Evolutionary conservation across 139 green algal species (phyloP), one percentile per base, ranked within the genome.

Genomic region (Tetradesmus obliquus): DNA sequence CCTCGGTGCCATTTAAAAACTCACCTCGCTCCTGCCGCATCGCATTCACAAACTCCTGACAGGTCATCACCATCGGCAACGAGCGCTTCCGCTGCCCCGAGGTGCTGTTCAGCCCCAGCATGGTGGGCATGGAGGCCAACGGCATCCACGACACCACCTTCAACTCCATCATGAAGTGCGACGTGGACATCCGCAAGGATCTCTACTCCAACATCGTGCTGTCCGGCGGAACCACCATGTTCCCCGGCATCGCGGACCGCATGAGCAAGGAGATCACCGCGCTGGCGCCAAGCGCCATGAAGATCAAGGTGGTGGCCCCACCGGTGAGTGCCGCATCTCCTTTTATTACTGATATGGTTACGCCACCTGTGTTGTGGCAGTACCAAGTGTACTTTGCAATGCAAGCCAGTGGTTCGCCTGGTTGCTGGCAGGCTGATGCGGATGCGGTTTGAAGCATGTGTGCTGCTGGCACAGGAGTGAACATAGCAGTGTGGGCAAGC

Each of bases 131-230:
- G 95, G 98, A 99, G 91, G 92, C 94, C 15, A 94, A 95, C 53
- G 98, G 98, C 90, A 98, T 99, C 93, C 97, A 99, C 93, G 97
- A 99, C 93, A 99, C 97, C 86, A 98, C 97, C 81, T 99, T 99
- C 96, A 99, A 99, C 94, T 99, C 97, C 82, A 99, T 99, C 96
- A 99, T 99, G 97, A 99, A 99, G 95, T 99, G 98, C 93, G 98
- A 99, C 79, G 97, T 99, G 2, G 98, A 99, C 92, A 99, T 99
- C 94, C 94, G 98, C 62, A 99, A 99, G 95, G 98, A 99, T 92
- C 95, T 99, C 24, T 99, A 99, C 94, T 95, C 94, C 93, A 99
- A 99, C 95, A 97, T 99, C 72, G 97, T 99, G 74, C 94, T 99
- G 79, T 99, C 97, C 20, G 95, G 96, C 19, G 98, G 98, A 57